Evolutionary conservation across 2,329 filamentous ascomycete species (phyloP).

Genomic region (Stemphylium beticola): DNA sequence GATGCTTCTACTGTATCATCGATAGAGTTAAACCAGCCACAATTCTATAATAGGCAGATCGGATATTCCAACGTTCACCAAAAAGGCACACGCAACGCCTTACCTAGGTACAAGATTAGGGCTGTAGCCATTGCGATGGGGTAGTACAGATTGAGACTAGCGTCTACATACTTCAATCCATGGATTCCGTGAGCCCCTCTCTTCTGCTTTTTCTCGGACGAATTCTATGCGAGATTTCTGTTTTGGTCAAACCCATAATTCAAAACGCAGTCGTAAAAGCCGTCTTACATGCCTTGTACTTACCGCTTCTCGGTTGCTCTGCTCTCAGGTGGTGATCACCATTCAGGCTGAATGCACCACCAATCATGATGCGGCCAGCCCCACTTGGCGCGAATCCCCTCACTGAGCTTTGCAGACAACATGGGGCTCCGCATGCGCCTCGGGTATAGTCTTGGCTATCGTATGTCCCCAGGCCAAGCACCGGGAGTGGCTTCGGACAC

Average conservation of each 20-base stretch:
- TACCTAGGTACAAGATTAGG: neutral
- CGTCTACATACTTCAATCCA: neutral
- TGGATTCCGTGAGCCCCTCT: neutral
- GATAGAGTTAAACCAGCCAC: neutral
- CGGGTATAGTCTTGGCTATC: constrained; percentile 13
- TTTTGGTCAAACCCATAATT: neutral
- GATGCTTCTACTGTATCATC: neutral
- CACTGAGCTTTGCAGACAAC: constrained; percentile 6
- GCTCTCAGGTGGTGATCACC: neutral
- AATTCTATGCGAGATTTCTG: neutral
- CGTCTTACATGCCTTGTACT: neutral
- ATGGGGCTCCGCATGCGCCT: constrained; percentile 26
- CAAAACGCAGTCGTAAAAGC: neutral
- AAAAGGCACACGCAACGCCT: neutral
- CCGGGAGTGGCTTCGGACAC: constrained; percentile 16
- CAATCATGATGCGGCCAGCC: constrained; percentile 10
- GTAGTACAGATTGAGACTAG: neutral
- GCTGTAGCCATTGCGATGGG: neutral
- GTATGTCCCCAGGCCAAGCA: constrained; percentile 9
- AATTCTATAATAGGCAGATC: neutral
- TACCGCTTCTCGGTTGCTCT: neutral
- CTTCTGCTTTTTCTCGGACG: neutral
- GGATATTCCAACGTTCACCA: neutral
- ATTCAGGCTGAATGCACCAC: constrained; percentile 32
- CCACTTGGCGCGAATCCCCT: constrained; percentile 24